Evolutionary conservation across 192 early-diverging fungal genomes (phyloP).

Genomic region (Thoreauomyces humboldtii): DNA sequence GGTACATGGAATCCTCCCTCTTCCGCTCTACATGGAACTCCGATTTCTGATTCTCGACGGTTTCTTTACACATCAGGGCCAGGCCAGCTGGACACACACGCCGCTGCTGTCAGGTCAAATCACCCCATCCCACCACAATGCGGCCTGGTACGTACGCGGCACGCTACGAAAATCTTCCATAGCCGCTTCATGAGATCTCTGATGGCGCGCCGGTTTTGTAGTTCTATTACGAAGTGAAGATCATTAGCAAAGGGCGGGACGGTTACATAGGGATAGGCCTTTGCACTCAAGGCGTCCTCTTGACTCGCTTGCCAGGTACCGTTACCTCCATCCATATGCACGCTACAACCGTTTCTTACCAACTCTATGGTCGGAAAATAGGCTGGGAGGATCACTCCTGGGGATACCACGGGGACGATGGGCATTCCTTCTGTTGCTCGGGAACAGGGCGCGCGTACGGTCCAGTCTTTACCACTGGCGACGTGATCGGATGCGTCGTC

Average conservation of each 20-base stretch:
- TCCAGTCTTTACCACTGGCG: conserved; percentile 87
- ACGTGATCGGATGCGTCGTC: conserved; percentile 89
- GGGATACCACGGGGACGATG: conserved; percentile 98
- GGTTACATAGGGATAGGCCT: conserved; percentile 94
- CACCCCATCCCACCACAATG: conserved; percentile 77
- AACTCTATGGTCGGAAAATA: conserved; percentile 21
- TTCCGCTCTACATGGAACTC: neutral
- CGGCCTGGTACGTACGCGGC: conserved; percentile 49
- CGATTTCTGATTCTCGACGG: neutral
- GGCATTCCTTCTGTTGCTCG: conserved; percentile 73
- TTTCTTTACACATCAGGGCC: neutral
- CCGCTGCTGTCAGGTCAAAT: conserved; percentile 78
- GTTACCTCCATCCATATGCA: neutral
- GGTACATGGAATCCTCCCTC: neutral
- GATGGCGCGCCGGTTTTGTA: too few relatives aligned
- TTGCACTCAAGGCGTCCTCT: conserved; percentile 46
- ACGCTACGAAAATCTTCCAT: neutral
- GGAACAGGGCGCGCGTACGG: conserved; percentile 80
- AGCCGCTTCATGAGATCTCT: neutral
- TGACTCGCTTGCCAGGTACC: conserved; percentile 80
- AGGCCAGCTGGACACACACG: conserved; percentile 71
- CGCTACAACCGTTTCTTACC: too few relatives aligned
- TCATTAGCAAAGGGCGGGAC: conserved; percentile 82
- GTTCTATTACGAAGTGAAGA: conserved; percentile 87
- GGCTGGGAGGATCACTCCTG: conserved; percentile 88